Base-by-base conservation (phyloP, 2,329 filamentous ascomycete species). In the Elsinoe ampelina region DNA sequence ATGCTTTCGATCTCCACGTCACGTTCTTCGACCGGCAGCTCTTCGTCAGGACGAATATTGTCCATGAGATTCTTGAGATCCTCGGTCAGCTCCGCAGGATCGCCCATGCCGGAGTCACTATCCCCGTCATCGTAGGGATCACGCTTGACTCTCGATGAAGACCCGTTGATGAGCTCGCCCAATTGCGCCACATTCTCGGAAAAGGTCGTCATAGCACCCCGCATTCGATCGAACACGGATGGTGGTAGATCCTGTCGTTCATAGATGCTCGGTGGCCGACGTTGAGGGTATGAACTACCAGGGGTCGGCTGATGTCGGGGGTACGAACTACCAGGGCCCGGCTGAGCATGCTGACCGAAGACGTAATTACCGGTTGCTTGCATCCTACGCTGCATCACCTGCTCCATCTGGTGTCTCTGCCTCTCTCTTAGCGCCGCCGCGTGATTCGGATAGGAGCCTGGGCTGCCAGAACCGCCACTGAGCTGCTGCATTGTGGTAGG, bases 41-140 rank as follows among this genome's bases (percentile, higher is more conserved):
- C 70, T 64, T 82, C 78, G 63, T 91, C 87, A 0, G 86, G 84
- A 19, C 83, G 78, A 61, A 91, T 90, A 59, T 88, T 89, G 43
- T 83, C 77, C 10, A 92, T 72, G 3, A 92, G 71, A 22, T 83
- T 77, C 61, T 86, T 80, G 57, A 92, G 80, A 63, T 90, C 85
- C 58, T 86, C 78, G n/a, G 78, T 71, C 2, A 77, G 80, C 57
- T 80, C 75, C 26, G 71, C 73, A 2, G 76, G 74, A 63, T 82
- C 78, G 43, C 63, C 61, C 10, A 65, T 61, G 10, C 54, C 60
- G 39, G 67, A 61, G 54, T 66, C 60, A 13, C 68, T 65, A 38
- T 67, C 65, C 26, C 63, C 60, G 20, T 60, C 57, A 43, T 61
- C 59, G 51, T 61, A 57, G 19, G 35, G 47, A 5, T 39, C 19